Base-by-base conservation (phyloP, 2,329 filamentous ascomycete species). In the Fusarium gaditjirri region DNA sequence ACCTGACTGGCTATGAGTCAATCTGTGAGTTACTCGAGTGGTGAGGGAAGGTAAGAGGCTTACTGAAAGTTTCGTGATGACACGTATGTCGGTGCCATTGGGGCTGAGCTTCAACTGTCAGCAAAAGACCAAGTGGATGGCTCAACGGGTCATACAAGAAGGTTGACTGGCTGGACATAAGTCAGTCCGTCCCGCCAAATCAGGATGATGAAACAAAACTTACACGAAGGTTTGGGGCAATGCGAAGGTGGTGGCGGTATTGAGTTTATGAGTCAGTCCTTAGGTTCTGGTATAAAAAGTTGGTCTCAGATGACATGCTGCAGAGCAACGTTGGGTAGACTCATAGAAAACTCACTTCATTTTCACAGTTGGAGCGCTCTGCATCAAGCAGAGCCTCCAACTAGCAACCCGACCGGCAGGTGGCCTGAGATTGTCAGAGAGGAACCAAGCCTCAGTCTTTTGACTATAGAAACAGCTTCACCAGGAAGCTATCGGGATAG, bases 331-430 rank as follows among this genome's bases (percentile, higher is more conserved):
- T n/a, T n/a, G n/a, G n/a, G n/a, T n/a, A n/a, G n/a, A n/a, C n/a
- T n/a, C n/a, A n/a, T n/a, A n/a, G n/a, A n/a, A n/a, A n/a, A n/a
- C n/a, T n/a, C n/a, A n/a, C n/a, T n/a, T n/a, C n/a, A n/a, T n/a
- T n/a, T n/a, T n/a, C n/a, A 44, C 43, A 44, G 27, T 44, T 7
- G 23, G 5, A 19, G 13, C 13, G 17, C 2, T 27, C 23, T 13
- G 42, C 42, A 25, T 44, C 23, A 27, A 44, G 42, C 17, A 44
- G 42, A 21, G 11, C 42, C 27, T 27, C 23, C 19, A 27, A 27
- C 0, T 0, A 6, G 12, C n/a, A 21, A 25, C 6, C 13, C 8
- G 6, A 27, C 49, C 50, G 9, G 46, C 9, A 1, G 29, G 19
- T 49, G 8, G 14, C 13, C 46, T 17, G 4, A 23, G 5, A 17